Conservation (phyloP, 2,329 filamentous ascomycete species). For the Aspergillus fumigatus region DNA sequence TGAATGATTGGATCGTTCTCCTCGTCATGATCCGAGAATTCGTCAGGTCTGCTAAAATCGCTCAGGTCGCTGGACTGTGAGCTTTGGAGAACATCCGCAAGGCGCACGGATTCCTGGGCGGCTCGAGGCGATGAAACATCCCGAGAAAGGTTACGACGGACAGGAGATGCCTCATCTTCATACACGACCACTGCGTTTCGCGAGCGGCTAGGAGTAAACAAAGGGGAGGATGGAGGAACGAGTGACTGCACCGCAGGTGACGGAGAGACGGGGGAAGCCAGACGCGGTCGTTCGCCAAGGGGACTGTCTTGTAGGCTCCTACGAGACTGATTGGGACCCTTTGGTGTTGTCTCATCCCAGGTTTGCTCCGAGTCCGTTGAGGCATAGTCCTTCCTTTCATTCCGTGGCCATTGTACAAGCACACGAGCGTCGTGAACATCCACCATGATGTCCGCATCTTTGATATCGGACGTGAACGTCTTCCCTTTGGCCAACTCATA, state of each 20-base stretch:
- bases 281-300: conserved; percentile 57
- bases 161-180: conserved; percentile 62
- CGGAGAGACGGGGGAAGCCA: conserved; percentile 74
- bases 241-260: conserved; percentile 51
- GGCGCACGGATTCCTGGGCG: conserved; percentile 30
- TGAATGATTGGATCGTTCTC: conserved; percentile 92
- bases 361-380: conserved; percentile 60
- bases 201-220: conserved; percentile 42
- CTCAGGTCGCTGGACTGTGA: conserved; percentile 32
- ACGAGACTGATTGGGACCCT: conserved; percentile 26
- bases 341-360: conserved; percentile 57
- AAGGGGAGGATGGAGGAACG: conserved; percentile 39
- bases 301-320: conserved; percentile 36
- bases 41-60: conserved; percentile 46
- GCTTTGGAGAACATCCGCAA: conserved; percentile 25
- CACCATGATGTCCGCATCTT: conserved; percentile 84
- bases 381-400: conserved; percentile 50
- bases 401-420: conserved; percentile 77
- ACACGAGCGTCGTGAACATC: conserved; percentile 92
- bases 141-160: conserved; percentile 36
- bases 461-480: conserved; percentile 83
- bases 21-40: conserved; percentile 76
- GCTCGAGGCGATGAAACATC: conserved; percentile 27
- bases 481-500: conserved; percentile 86
- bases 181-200: conserved; percentile 58